Percentiles rank a stretch among this genome's conserved stretches.
Conservation (phyloP, 371 early-diverging fungal genomes). For the Apophysomyces sp. region DNA sequence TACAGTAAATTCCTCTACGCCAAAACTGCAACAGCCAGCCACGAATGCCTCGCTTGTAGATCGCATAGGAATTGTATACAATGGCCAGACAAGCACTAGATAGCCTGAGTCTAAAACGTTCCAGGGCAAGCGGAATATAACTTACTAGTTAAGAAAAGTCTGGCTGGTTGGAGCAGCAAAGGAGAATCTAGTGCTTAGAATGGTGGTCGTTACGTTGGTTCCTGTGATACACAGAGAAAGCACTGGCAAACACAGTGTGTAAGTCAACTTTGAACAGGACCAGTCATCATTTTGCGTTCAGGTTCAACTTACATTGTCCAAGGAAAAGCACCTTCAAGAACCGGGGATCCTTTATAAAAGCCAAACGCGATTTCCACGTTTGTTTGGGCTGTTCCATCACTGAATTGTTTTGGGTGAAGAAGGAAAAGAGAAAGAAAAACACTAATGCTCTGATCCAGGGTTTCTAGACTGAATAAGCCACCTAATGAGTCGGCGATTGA, state of each 20-base stretch:
- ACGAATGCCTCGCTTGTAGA: slow-evolving; percentile 51
- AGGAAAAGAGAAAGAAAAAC: neutral
- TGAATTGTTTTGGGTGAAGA: too few relatives aligned
- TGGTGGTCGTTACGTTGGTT: slow-evolving; percentile 59
- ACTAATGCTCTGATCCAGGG: too few relatives aligned
- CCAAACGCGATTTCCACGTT: slow-evolving; percentile 21
- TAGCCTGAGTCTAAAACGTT: neutral
- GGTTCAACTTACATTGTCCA: slow-evolving; percentile 26
- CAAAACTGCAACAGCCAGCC: slow-evolving; percentile 54
- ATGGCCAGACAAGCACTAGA: slow-evolving; percentile 54
- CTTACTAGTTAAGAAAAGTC: slow-evolving; percentile 64
- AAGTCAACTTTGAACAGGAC: neutral
- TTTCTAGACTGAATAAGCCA: too few relatives aligned
- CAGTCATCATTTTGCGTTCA: neutral
- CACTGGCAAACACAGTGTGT: slow-evolving; percentile 9
- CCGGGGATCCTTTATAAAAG: slow-evolving; percentile 21
- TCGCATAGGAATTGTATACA: slow-evolving; percentile 59
- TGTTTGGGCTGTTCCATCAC: neutral
- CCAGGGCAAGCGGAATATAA: neutral
- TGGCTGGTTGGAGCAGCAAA: slow-evolving; percentile 69
- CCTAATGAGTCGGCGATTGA: too few relatives aligned
- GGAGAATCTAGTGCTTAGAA: slow-evolving; percentile 42
- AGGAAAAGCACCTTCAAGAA: slow-evolving; percentile 28
- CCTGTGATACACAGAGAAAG: slow-evolving; percentile 74
- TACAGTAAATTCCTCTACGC: slow-evolving; percentile 54